Evolutionary conservation across 2,329 filamentous ascomycete species (phyloP).

Genomic region (Nothopassalora personata): DNA sequence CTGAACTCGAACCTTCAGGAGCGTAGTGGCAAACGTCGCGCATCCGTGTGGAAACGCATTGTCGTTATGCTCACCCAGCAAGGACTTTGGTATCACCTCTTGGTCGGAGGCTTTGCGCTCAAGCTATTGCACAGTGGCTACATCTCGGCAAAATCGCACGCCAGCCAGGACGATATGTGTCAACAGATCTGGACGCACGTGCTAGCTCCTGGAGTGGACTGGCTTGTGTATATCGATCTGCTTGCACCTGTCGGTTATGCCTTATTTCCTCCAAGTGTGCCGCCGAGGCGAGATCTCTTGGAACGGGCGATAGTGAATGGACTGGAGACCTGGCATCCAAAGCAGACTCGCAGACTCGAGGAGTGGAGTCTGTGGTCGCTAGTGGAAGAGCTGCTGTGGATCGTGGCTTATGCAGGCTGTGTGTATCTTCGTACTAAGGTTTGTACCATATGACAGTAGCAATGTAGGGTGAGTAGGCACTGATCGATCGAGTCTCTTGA

Average conservation of each 20-base stretch:
- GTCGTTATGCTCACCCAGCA: background rate
- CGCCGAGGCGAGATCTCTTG: slow-evolving; percentile 1
- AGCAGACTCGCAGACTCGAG: background rate
- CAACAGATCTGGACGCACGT: background rate
- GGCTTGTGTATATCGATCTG: slow-evolving; percentile 6
- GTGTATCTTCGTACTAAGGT: background rate
- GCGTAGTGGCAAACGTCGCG: background rate
- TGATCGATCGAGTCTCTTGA: background rate
- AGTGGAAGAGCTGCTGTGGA: background rate
- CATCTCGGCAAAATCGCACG: background rate
- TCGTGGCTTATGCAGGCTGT: background rate
- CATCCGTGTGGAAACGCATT: slow-evolving; percentile 1
- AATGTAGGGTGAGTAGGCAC: background rate
- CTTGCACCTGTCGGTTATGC: slow-evolving; percentile 4
- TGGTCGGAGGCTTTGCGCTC: slow-evolving; percentile 1
- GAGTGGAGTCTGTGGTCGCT: slow-evolving; percentile 1
- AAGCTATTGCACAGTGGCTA: background rate
- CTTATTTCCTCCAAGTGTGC: slow-evolving; percentile 1
- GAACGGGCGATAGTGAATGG: background rate
- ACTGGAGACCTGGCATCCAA: slow-evolving; percentile 5
- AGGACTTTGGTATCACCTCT: slow-evolving; percentile 6
- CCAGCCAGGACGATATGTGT: background rate
- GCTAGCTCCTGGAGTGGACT: slow-evolving; percentile 5
- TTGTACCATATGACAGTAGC: background rate
- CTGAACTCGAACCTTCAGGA: slow-evolving; percentile 7